These are phyloP conservation scores for Sicyos edulis DNA, from an alignment of 306 rosid genomes.

Conservation along the genomic window DNA sequence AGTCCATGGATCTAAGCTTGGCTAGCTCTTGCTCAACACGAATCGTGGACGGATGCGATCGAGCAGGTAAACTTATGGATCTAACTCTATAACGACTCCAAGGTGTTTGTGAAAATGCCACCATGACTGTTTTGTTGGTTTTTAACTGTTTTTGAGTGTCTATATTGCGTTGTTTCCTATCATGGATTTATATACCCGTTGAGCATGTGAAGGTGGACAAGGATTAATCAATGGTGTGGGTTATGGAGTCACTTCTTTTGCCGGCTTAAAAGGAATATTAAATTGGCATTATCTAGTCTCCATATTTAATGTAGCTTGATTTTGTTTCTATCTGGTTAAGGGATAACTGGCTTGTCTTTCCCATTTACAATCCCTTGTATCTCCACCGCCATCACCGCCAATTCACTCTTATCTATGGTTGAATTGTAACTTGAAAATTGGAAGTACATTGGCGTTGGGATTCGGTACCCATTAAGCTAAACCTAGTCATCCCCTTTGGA, in stretches of 20 bases:
- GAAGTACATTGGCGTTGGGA: constrained; percentile 11
- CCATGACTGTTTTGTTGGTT: constrained; percentile 31
- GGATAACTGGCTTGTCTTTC: constrained; percentile 12
- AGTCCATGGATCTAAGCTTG: constrained; percentile 46
- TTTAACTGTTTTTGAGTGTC: neutral
- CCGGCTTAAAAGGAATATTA: constrained; percentile 18
- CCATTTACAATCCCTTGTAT: constrained; percentile 19
- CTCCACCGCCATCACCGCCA: constrained; percentile 36
- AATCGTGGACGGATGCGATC: constrained; percentile 68
- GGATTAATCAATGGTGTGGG: constrained; percentile 28
- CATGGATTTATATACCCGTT: constrained; percentile 12
- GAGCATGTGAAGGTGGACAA: constrained; percentile 30
- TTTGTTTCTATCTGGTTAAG: constrained; percentile 7
- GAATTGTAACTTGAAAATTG: constrained; percentile 19
- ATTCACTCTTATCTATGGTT: constrained; percentile 18
- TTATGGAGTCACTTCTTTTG: constrained; percentile 39
- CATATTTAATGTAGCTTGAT: constrained; percentile 10
- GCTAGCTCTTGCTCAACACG: constrained; percentile 42
- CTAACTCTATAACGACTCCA: constrained; percentile 34
- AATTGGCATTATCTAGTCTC: constrained; percentile 22
- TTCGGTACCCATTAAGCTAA: constrained; percentile 6
- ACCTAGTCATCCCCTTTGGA: neutral
- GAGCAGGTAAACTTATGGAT: constrained; percentile 58
- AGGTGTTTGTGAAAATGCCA: constrained; percentile 41
- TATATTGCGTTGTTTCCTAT: neutral